Conservation (phyloP, 2,329 filamentous ascomycete species). For the Neofusicoccum laricinum region DNA sequence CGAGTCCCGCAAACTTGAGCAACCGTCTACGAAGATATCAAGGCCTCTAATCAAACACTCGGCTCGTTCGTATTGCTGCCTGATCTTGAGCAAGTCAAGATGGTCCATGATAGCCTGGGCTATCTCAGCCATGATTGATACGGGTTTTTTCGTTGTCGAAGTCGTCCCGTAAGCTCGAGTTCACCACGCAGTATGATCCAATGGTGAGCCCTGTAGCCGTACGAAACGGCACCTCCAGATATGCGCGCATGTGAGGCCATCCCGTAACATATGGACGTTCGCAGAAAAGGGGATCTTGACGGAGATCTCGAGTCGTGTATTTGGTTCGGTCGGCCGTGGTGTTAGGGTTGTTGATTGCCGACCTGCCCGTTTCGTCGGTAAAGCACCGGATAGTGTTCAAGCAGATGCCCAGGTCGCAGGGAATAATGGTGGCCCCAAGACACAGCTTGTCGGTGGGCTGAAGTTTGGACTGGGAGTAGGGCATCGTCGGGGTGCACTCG, state of each 20-base stretch:
- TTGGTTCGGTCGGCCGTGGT: slow-evolving; percentile 20
- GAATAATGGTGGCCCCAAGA: neutral
- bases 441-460: neutral
- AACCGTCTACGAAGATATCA: slow-evolving; percentile 23
- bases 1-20: too few species aligned
- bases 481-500: slow-evolving; percentile 46
- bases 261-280: slow-evolving; percentile 27
- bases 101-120: slow-evolving; percentile 22
- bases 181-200: slow-evolving; percentile 30
- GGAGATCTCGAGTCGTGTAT: slow-evolving; percentile 32
- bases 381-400: neutral
- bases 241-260: slow-evolving; percentile 29
- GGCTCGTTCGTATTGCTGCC: neutral
- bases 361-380: neutral
- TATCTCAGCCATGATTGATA: neutral
- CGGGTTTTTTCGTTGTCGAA: slow-evolving; percentile 30
- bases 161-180: slow-evolving; percentile 24
- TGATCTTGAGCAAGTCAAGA: neutral
- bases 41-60: slow-evolving; percentile 29
- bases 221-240: slow-evolving; percentile 32
- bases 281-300: slow-evolving; percentile 31
- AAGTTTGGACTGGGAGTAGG: slow-evolving; percentile 31
- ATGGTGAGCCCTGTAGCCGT: slow-evolving; percentile 32
- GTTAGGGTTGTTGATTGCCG: slow-evolving; percentile 20
- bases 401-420: neutral